Base-by-base conservation (phyloP, 1,284 basidiomycete species). In the Nidula niveotomentosa region DNA sequence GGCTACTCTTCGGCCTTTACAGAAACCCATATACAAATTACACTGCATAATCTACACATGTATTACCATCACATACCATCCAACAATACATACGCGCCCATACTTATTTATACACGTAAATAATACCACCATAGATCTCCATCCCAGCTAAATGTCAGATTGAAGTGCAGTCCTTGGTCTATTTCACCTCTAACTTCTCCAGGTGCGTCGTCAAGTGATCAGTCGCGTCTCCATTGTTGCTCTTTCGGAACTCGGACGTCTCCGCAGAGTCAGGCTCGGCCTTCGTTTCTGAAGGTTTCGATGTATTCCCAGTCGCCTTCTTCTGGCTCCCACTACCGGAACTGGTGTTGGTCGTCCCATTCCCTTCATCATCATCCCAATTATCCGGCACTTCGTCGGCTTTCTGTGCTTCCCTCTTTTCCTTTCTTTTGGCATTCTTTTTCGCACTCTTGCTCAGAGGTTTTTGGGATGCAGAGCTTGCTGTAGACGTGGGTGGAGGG, bases 351-450 rank as follows among this genome's bases (percentile, higher is more conserved):
- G 45, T 3, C 6, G 12, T 46, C 18, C 45, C 45, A 10, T 46
- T 46, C 12, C 83, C 86, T 23, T 85, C 87, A 10, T 90, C 90
- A 53, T 88, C 88, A 49, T 92, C 89, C 90, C 90, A 92, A 60
- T 76, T 84, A 55, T 91, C 88, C 58, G 80, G 84, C 15, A 91
- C 71, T 5, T 55, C 52, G 6, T 64, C 78, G 3, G 39, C 54
- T 60, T 74, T 76, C 71, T 84, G 78, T 60, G 83, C 81, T 51
- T 78, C 81, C 69, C 81, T 79, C 73, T 83, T 87, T 64, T 86
- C 87, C 67, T 80, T 84, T 62, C 83, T 76, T 68, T 88, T 93
- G 54, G 88, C 88, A 59, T 91, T 93, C 80, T 92, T 93, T 76
- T 89, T 88, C 54, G 74, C 73, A 39, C 69, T 68, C 56, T 75